A percentile compares a stretch with the other conserved stretches of the same genome.
Evolutionary conservation across 2,329 filamentous ascomycete species (phyloP).

Genomic region (Botrytis deweyae): DNA sequence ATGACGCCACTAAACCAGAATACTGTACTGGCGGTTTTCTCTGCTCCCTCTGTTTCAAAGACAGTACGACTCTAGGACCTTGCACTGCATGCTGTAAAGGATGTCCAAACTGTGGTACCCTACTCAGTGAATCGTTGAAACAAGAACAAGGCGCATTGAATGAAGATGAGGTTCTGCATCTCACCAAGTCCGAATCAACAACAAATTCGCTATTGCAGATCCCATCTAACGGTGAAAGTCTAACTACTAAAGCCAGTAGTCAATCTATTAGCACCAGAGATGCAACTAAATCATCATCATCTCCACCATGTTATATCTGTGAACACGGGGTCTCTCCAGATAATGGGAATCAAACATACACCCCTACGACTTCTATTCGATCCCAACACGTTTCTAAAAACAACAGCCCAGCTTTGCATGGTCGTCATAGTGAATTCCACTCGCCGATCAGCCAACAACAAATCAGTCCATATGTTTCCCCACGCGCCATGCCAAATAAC

Average conservation of each 20-base stretch:
- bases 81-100: not conserved
- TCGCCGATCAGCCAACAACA: conserved; percentile 9
- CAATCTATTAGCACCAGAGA: not conserved
- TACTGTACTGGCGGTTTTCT: not conserved
- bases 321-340: not conserved
- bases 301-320: not conserved
- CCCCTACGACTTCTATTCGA: not conserved
- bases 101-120: not conserved
- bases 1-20: not conserved
- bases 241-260: not conserved
- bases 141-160: not conserved
- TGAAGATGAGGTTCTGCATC: not conserved
- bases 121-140: not conserved
- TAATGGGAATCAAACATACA: not conserved
- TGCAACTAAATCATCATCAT: not conserved
- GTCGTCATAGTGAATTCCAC: not conserved
- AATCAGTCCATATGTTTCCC: not conserved
- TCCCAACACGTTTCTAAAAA: not conserved
- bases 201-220: not conserved
- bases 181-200: not conserved
- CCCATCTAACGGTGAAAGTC: not conserved
- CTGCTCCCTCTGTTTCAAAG: not conserved
- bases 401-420: not conserved
- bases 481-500: not conserved
- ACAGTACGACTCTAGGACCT: not conserved